Evolutionary conservation across 768 basidiomycete species (phyloP), one percentile per base, ranked within the genome.

Genomic region (Kwoniella heveanensis): DNA sequence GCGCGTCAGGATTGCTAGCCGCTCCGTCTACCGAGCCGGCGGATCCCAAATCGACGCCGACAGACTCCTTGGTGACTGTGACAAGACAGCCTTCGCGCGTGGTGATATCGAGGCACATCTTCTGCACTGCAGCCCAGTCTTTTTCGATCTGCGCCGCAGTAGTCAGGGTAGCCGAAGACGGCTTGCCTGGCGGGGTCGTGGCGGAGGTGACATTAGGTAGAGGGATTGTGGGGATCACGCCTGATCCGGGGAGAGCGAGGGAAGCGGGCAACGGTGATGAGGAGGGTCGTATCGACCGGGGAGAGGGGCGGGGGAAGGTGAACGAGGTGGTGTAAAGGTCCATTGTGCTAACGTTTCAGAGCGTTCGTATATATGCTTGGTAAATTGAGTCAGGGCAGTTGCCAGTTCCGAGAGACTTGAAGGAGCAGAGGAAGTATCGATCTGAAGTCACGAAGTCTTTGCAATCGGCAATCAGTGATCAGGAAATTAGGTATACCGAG

Each of bases 311-410:
- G 76, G 92, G 91, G 83, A 90, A 89, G 72, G 88, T 88, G 85
- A 96, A 94, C 76, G 92, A 90, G 71, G 91, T 90, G 59, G 92
- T 90, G 86, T 94, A 95, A 79, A 94, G 87, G 80, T 96, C 93
- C 93, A 96, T 94, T 24, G n/a, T n/a, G n/a, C n/a, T n/a, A n/a
- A n/a, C n/a, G n/a, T n/a, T n/a, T n/a, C n/a, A n/a, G n/a, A n/a
- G n/a, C n/a, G n/a, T n/a, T n/a, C n/a, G n/a, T n/a, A n/a, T n/a
- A n/a, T 36, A 36, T 36, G 32, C 32, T 36, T 7, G 32, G n/a
- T n/a, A n/a, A n/a, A n/a, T n/a, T n/a, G n/a, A n/a, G n/a, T n/a
- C n/a, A n/a, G n/a, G n/a, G n/a, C n/a, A n/a, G n/a, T n/a, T n/a
- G n/a, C n/a, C n/a, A n/a, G n/a, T n/a, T n/a, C n/a, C n/a, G n/a